A percentile compares a stretch with the other conserved stretches of the same genome.
Conservation (phyloP, 1,284 basidiomycete species). For the Salmacisia buchloeana region DNA sequence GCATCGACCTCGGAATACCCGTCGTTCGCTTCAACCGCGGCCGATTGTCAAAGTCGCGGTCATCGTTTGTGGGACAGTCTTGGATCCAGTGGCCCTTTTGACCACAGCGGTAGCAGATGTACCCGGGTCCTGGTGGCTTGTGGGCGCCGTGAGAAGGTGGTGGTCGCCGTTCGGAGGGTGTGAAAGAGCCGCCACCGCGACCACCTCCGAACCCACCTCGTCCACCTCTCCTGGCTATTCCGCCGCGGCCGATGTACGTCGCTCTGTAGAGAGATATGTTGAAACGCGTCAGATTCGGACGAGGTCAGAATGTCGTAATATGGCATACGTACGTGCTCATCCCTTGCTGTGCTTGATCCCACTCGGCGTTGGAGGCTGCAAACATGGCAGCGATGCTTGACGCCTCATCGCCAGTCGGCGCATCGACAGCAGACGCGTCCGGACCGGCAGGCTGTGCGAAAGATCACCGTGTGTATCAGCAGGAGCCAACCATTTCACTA, state of each 20-base stretch:
- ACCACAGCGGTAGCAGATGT: constrained; percentile 98
- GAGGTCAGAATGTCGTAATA: too few species aligned
- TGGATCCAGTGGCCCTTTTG: constrained; percentile 97
- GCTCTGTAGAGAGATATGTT: constrained; percentile 15
- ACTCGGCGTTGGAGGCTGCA: constrained; percentile 78
- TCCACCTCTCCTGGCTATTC: constrained; percentile 36
- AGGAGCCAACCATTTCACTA: background rate
- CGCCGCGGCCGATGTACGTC: constrained; percentile 41
- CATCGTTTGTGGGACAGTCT: constrained; percentile 94
- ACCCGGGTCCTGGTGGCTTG: constrained; percentile 61
- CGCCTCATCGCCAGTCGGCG: constrained; percentile 30
- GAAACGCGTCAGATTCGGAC: background rate
- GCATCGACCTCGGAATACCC: constrained; percentile 92
- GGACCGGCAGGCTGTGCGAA: background rate
- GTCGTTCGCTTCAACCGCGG: constrained; percentile 96
- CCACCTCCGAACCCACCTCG: constrained; percentile 8
- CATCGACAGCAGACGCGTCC: background rate
- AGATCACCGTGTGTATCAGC: background rate
- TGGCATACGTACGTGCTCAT: constrained; percentile 81
- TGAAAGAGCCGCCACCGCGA: background rate
- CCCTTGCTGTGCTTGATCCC: constrained; percentile 93
- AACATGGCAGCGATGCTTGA: constrained; percentile 81
- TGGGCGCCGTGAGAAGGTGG: constrained; percentile 9
- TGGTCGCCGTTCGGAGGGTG: background rate
- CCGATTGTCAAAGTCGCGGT: constrained; percentile 85